Evolutionary conservation across 2,329 filamentous ascomycete genomes (phyloP), one percentile per base, ranked within the genome.

Genomic region (Beauveria bassiana): DNA sequence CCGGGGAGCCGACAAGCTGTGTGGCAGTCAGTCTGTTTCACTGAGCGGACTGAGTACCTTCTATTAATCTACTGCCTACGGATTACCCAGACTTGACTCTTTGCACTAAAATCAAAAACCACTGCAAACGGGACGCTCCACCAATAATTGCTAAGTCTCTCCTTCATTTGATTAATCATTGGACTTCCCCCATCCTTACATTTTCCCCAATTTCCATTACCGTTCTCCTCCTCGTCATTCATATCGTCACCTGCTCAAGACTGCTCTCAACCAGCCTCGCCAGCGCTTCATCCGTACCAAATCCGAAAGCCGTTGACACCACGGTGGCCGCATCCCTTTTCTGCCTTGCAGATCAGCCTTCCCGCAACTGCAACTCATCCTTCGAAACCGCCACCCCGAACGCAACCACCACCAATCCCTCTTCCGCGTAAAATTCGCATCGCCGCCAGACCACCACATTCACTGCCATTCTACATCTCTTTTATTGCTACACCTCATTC

Each of bases 261-360:
- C n/a, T 22, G n/a, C 45, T 22, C 20, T 14, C 6, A 26, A 9
- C 34, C 22, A 51, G 47, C 38, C 34, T 42, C 57, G 28, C 28
- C 49, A 47, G 14, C 34, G 14, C 14, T 38, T 38, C 34, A 38
- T 5, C 12, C 16, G 34, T 38, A 38, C 34, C 34, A 38, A 38
- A 38, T 38, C 50, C 58, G 50, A 61, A 61, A 61, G 42, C 58
- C 58, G 58, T 61, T 20, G 40, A 31, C 53, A 56, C 24, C 24
- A 50, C 56, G 22, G 22, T 22, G 22, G 22, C 10, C 24, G 47
- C 38, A 10, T 49, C 47, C n/a, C 26, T 22, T 43, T 47, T 60
- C 22, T 43, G 43, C 59, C 57, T 51, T 52, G 57, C 57, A 52
- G 47, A 51, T 59, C 57, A 50, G 34, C 57, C 46, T 53, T 49